Percentiles rank a stretch among this genome's conserved stretches.
These are phyloP conservation scores for Anacardium occidentale DNA, from an alignment of 345 rosid species.

Conservation along the genomic window DNA sequence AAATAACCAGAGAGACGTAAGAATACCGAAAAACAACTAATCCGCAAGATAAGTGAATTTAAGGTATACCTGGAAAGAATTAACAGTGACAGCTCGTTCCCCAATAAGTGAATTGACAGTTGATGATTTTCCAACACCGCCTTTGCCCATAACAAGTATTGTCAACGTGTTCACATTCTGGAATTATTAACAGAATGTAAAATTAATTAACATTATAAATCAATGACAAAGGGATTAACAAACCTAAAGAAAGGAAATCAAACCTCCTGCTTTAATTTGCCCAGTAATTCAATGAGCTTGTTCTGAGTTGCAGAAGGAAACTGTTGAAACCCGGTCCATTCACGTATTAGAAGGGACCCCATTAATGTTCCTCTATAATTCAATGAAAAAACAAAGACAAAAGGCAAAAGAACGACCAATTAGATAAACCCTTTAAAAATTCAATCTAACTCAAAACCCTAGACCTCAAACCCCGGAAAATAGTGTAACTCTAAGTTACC, in stretches of 20 bases:
- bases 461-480: slow-evolving; percentile 12
- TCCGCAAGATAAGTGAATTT: neutral
- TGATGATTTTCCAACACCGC: slow-evolving; percentile 85
- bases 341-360: slow-evolving; percentile 55
- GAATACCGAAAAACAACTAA: slow-evolving; percentile 1
- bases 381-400: neutral
- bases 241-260: neutral
- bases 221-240: neutral
- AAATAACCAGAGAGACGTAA: neutral
- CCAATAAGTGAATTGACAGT: slow-evolving; percentile 79
- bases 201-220: slow-evolving; percentile 15
- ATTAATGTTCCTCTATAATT: slow-evolving; percentile 26
- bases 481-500: slow-evolving; percentile 3
- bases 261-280: slow-evolving; percentile 74
- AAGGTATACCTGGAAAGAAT: slow-evolving; percentile 56
- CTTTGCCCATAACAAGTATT: slow-evolving; percentile 83
- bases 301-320: slow-evolving; percentile 69
- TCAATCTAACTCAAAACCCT: slow-evolving; percentile 9
- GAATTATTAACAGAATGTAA: slow-evolving; percentile 11
- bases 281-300: slow-evolving; percentile 57
- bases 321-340: slow-evolving; percentile 77
- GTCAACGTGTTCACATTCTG: slow-evolving; percentile 68
- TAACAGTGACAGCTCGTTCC: slow-evolving; percentile 73
- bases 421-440: neutral
- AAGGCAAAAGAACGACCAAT: neutral